Percentiles rank a stretch among this genome's conserved stretches.
phyloP scores from a whole-genome alignment of 495 filamentous ascomycete species.

The Aspergillus biplanus region DNA sequence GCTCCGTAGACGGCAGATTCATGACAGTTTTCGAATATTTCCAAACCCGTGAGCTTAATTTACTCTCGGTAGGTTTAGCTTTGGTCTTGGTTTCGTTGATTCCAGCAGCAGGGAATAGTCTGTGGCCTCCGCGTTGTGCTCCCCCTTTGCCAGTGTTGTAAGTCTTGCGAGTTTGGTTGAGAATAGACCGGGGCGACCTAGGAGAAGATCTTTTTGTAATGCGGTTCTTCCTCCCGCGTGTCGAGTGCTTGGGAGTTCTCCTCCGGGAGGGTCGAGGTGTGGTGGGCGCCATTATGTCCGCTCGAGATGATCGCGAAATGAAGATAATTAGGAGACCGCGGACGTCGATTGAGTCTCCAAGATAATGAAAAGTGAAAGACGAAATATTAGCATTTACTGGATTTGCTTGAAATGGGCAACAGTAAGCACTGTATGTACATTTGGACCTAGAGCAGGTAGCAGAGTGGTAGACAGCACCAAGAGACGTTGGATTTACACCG shows the following conservation, averaged over 20 bases:
- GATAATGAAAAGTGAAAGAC: neutral
- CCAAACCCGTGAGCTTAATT: slow-evolving; percentile 2
- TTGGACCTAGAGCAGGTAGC: neutral
- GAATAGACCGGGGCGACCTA: slow-evolving; percentile 17
- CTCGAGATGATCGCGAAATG: neutral
- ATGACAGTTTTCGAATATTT: slow-evolving; percentile 20
- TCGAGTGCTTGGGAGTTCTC: slow-evolving; percentile 1
- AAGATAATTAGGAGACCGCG: too few relatives aligned
- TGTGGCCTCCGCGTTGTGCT: slow-evolving; percentile 1
- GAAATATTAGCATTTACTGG: neutral
- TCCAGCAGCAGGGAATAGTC: slow-evolving; percentile 1
- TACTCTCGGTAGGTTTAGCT: slow-evolving; percentile 1
- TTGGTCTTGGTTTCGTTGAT: slow-evolving; percentile 6
- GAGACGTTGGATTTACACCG: neutral
- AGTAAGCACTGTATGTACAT: slow-evolving; percentile 8
- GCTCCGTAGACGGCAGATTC: slow-evolving; percentile 24
- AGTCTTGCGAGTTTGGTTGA: slow-evolving; percentile 14
- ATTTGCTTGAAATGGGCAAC: slow-evolving; percentile 5
- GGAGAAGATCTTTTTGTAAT: slow-evolving; percentile 9
- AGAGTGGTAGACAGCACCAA: neutral
- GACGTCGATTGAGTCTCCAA: neutral
- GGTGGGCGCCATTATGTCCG: slow-evolving; percentile 10
- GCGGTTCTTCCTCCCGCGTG: slow-evolving; percentile 11
- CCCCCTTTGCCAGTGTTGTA: slow-evolving; percentile 10
- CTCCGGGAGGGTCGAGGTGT: slow-evolving; percentile 7